phyloP scores from a whole-genome alignment of 169 alveolate species.

The Plasmodium falciparum region DNA sequence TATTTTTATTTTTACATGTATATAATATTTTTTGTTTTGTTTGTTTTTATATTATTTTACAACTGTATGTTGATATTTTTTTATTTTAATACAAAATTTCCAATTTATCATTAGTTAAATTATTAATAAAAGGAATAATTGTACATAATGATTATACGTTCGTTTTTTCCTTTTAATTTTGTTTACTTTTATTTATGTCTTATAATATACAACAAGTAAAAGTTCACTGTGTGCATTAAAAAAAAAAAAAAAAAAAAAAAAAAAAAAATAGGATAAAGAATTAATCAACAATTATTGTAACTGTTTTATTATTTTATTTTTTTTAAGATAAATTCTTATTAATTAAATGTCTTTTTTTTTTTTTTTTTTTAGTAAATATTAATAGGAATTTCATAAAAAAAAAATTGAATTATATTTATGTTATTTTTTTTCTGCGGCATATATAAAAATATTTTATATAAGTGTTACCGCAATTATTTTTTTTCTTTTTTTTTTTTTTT shows the following conservation, averaged over 20 bases:
- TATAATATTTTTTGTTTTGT: background rate
- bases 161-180: background rate
- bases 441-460: conserved; percentile 1
- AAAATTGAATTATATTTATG: background rate
- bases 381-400: conserved; percentile 10
- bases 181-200: conserved; percentile 4
- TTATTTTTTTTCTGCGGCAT: conserved; percentile 8
- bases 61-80: background rate
- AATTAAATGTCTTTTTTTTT: conserved; percentile 24
- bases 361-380: conserved; percentile 7
- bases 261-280: too few species aligned
- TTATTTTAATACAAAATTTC: too few species aligned
- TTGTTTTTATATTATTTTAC: background rate
- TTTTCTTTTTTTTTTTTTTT: conserved; percentile 6
- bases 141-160: conserved; percentile 4
- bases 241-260: background rate
- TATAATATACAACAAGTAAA: conserved; percentile 4
- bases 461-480: background rate
- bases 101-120: too few species aligned
- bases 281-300: background rate
- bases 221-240: background rate
- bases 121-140: too few species aligned
- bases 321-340: conserved; percentile 31
- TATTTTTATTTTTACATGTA: conserved; percentile 1
- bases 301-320: background rate